These are phyloP conservation scores for Spinacia oleracea DNA, from an alignment of 179 eudicot genomes.

Conservation along the genomic window DNA sequence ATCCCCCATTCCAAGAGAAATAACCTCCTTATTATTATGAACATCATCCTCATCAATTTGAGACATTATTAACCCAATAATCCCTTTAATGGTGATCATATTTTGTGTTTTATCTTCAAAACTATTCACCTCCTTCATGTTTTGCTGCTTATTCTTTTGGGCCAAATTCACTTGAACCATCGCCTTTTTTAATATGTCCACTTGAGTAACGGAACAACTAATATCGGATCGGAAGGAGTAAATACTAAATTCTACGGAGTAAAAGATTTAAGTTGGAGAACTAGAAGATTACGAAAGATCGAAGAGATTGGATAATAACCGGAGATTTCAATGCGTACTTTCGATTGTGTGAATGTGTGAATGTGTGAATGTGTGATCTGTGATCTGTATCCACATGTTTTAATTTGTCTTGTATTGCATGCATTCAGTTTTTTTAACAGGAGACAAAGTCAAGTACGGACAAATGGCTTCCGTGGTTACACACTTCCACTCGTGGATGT, in stretches of 20 bases:
- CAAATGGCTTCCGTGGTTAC: not conserved
- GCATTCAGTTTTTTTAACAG: not conserved
- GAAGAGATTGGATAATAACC: not conserved
- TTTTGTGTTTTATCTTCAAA: conserved; percentile 25
- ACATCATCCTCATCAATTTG: conserved; percentile 41
- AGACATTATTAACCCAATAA: conserved; percentile 58
- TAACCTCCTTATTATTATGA: conserved; percentile 37
- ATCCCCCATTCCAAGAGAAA: conserved; percentile 90
- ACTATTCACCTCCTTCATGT: conserved; percentile 18
- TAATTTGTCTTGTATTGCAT: conserved; percentile 1
- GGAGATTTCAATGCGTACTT: not conserved
- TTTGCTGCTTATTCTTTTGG: not conserved
- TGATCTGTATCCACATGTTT: conserved; percentile 5
- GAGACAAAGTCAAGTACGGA: not conserved
- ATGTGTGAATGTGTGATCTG: too few species aligned
- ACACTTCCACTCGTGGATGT: not conserved
- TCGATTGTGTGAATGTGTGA: too few species aligned
- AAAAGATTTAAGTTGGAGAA: not conserved
- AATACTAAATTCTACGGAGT: accelerated
- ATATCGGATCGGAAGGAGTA: not conserved
- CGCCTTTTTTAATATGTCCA: not conserved
- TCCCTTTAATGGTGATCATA: conserved; percentile 79
- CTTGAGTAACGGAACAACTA: not conserved
- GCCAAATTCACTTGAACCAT: conserved; percentile 14
- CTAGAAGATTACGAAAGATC: not conserved